Conservation (phyloP, 345 rosid species). For the Cochlearia excelsa region DNA sequence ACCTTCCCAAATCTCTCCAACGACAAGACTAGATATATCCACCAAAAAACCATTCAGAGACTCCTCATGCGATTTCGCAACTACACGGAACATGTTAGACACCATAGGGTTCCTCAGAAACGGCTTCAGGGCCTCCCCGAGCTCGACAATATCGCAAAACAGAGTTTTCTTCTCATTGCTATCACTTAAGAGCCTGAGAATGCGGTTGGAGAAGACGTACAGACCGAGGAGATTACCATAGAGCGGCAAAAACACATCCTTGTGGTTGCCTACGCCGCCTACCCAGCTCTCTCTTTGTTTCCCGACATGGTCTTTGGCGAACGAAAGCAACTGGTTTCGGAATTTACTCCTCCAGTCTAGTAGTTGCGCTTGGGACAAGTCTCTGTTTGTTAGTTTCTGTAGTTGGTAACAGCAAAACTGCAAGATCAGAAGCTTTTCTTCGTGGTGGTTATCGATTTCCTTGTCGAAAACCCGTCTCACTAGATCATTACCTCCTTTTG, state of each 20-base stretch:
- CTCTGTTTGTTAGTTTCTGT: constrained; percentile 45
- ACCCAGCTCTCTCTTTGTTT: constrained; percentile 60
- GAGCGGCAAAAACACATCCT: constrained; percentile 79
- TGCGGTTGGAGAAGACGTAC: constrained; percentile 65
- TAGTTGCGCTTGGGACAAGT: constrained; percentile 38
- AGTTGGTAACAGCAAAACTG: constrained; percentile 74
- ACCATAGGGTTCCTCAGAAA: constrained; percentile 71
- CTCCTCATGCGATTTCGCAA: constrained; percentile 51
- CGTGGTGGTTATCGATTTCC: constrained; percentile 91
- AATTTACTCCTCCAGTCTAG: constrained; percentile 59
- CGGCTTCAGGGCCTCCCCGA: constrained; percentile 53
- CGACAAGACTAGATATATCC: constrained; percentile 29
- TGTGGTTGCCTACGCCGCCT: constrained; percentile 82
- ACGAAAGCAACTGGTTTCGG: constrained; percentile 49
- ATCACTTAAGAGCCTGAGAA: constrained; percentile 36
- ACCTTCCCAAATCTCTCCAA: constrained; percentile 48
- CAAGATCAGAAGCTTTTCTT: constrained; percentile 79
- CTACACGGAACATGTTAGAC: constrained; percentile 51
- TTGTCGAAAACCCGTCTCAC: constrained; percentile 91
- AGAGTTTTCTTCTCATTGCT: constrained; percentile 36
- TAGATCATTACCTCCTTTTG: constrained; percentile 49
- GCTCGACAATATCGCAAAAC: constrained; percentile 44
- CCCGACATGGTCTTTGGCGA: constrained; percentile 44
- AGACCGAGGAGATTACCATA: constrained; percentile 81
- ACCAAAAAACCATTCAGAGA: constrained; percentile 25